Evolutionary conservation across 805 yeast genomes (phyloP).

Genomic region (Candida caryicola): DNA sequence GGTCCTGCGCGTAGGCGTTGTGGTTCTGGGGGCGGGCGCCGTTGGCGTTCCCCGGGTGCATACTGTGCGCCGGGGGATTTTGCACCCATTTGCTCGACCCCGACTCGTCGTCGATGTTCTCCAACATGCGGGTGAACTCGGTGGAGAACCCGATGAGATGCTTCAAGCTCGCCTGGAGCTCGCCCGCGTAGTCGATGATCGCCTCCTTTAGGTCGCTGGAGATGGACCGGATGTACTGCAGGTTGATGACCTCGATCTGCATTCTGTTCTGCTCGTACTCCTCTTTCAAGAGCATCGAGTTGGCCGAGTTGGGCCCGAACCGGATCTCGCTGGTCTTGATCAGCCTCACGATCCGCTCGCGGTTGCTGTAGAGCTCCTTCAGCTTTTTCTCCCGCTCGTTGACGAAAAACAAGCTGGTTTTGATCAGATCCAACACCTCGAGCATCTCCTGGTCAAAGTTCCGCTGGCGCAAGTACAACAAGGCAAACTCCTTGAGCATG

Average conservation of each 20-base stretch:
- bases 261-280: conserved; percentile 50
- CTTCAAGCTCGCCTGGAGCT: conserved; percentile 28
- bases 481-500: conserved; percentile 40
- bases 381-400: conserved; percentile 50
- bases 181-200: conserved; percentile 40
- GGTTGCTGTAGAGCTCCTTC: conserved; percentile 33
- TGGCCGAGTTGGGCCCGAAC: conserved; percentile 43
- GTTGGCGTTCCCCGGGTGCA: not conserved
- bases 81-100: conserved; percentile 2
- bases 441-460: conserved; percentile 33
- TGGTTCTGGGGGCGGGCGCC: not conserved
- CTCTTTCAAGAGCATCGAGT: conserved; percentile 45
- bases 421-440: conserved; percentile 44
- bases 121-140: conserved; percentile 4
- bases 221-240: conserved; percentile 49
- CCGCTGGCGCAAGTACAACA: conserved; percentile 36
- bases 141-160: conserved; percentile 8
- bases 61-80: not conserved
- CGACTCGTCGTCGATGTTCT: conserved; percentile 3
- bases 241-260: conserved; percentile 51
- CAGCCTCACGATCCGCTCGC: conserved; percentile 35
- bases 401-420: conserved; percentile 43
- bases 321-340: conserved; percentile 42
- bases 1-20: not conserved
- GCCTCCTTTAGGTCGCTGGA: conserved; percentile 44